A percentile compares a stretch with the other conserved stretches of the same genome.
phyloP scores from a whole-genome alignment of 2,329 filamentous ascomycete genomes.

The Knufia fluminis region DNA sequence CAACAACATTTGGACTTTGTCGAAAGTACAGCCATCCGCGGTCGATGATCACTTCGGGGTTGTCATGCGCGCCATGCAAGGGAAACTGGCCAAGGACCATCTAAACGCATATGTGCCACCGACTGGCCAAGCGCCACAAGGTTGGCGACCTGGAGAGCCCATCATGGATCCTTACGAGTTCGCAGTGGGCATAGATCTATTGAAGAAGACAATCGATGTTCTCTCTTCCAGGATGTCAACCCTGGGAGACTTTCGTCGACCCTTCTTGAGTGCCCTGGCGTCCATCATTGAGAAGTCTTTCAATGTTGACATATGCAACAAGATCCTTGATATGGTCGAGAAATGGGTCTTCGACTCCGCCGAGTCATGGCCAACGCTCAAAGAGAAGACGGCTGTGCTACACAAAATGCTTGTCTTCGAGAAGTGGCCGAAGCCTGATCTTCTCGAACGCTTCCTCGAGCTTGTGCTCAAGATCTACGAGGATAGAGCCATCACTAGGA shows the following conservation, averaged over 20 bases:
- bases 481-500: constrained; percentile 87
- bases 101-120: constrained; percentile 57
- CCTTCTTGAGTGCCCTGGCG: constrained; percentile 89
- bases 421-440: constrained; percentile 66
- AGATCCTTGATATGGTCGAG: constrained; percentile 89
- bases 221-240: constrained; percentile 87
- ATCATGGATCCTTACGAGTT: constrained; percentile 64
- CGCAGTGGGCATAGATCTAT: constrained; percentile 80
- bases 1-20: constrained; percentile 87
- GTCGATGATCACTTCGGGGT: constrained; percentile 82
- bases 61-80: constrained; percentile 87
- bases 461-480: constrained; percentile 97
- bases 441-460: constrained; percentile 87
- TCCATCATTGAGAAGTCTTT: constrained; percentile 91
- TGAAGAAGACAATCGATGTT: constrained; percentile 91
- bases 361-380: constrained; percentile 91
- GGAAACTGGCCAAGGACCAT: constrained; percentile 87
- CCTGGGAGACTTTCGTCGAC: constrained; percentile 79
- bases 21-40: constrained; percentile 70
- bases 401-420: constrained; percentile 99
- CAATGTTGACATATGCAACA: constrained; percentile 77
- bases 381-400: constrained; percentile 97
- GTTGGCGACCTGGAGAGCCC: constrained; percentile 33
- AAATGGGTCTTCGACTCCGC: constrained; percentile 92
- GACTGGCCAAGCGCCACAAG: constrained; percentile 28